phyloP scores from a whole-genome alignment of 768 basidiomycete species.

The Hirschioporus abietinus region DNA sequence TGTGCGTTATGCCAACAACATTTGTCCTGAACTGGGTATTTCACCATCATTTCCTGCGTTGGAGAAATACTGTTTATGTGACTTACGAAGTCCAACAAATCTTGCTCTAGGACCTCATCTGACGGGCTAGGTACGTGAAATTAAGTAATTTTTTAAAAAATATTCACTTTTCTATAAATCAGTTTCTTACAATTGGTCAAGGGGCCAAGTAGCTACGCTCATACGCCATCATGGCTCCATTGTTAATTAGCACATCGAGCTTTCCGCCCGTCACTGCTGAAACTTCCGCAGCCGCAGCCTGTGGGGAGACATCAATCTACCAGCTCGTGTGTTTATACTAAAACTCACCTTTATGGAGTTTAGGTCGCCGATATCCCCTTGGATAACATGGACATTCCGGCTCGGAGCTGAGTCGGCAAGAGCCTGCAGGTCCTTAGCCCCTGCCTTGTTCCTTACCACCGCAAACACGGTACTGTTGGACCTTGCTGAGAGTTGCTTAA shows the following conservation, averaged over 20 bases:
- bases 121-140: not conserved
- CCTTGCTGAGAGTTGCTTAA: constrained; percentile 17
- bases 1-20: constrained; percentile 29
- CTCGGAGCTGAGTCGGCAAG: constrained; percentile 17
- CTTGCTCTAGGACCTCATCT: constrained; percentile 18
- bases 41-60: not conserved
- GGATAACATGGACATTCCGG: constrained; percentile 24
- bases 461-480: constrained; percentile 22
- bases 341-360: constrained; percentile 24
- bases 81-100: constrained; percentile 15
- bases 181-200: not conserved
- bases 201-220: not conserved
- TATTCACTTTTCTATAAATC: no score
- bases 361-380: constrained; percentile 31
- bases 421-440: constrained; percentile 14
- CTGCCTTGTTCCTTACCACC: constrained; percentile 20
- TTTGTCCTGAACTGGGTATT: constrained; percentile 26
- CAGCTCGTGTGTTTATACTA: not conserved
- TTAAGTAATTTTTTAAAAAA: not conserved
- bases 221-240: not conserved
- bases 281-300: not conserved
- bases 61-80: not conserved
- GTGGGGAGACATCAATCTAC: not conserved
- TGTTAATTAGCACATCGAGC: not conserved
- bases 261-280: not conserved